Percentiles rank a stretch among this genome's conserved stretches.
phyloP scores from a whole-genome alignment of 345 rosid species.

The Ricinus communis region DNA sequence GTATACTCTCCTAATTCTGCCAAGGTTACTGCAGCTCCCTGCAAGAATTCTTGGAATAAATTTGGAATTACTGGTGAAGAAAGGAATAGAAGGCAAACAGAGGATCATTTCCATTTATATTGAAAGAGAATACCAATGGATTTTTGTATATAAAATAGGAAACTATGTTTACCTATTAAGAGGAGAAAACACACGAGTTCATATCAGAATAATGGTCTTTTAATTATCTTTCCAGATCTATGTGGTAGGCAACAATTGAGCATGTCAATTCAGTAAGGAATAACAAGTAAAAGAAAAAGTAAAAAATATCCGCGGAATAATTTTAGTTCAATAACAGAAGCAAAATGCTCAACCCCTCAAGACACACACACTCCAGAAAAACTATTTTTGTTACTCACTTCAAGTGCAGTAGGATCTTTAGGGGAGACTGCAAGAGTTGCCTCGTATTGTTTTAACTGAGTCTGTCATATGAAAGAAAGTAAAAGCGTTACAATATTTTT shows the following conservation, averaged over 20 bases:
- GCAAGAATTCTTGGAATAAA: constrained; percentile 39
- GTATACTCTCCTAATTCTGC: constrained; percentile 79
- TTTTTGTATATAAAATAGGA: not conserved
- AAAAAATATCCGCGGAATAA: not conserved
- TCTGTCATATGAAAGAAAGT: constrained; percentile 44
- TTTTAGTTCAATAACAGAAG: not conserved
- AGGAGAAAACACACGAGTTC: not conserved
- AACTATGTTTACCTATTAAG: not conserved
- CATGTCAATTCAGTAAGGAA: not conserved
- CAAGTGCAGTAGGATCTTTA: constrained; percentile 68
- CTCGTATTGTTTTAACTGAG: constrained; percentile 73
- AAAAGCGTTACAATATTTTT: constrained; percentile 12
- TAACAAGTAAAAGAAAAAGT: not conserved
- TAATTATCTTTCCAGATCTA: not conserved
- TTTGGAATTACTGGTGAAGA: constrained; percentile 17
- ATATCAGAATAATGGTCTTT: not conserved
- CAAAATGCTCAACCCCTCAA: not conserved
- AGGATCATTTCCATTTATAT: not conserved
- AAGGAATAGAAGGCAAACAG: constrained; percentile 15
- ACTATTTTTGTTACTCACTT: constrained; percentile 56
- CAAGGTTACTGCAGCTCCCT: constrained; percentile 92
- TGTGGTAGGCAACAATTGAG: not conserved
- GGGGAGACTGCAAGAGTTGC: constrained; percentile 54
- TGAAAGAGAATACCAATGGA: not conserved
- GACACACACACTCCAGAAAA: not conserved